phyloP scores from a whole-genome alignment of 371 early-diverging fungal genomes.

The Massospora cicadina region DNA sequence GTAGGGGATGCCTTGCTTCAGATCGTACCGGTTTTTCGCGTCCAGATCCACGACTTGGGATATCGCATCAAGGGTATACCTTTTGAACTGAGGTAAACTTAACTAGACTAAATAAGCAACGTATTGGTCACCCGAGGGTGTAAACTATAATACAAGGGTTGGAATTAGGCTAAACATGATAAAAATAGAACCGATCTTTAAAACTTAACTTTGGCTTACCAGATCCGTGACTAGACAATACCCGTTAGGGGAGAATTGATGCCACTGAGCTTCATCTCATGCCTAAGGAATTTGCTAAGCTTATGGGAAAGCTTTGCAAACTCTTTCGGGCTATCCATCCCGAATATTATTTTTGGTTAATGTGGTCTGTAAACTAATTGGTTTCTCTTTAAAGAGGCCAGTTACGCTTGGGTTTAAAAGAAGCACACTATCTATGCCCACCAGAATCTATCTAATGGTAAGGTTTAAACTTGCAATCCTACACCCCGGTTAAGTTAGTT shows the following conservation, averaged over 20 bases:
- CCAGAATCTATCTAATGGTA: too few species aligned
- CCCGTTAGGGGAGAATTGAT: background rate
- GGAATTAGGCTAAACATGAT: too few species aligned
- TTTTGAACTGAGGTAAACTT: background rate
- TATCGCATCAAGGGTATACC: background rate
- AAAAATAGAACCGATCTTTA: too few species aligned
- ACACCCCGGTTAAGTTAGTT: too few species aligned
- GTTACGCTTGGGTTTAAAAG: too few species aligned
- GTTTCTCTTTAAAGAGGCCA: too few species aligned
- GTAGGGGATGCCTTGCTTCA: background rate
- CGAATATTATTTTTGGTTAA: background rate
- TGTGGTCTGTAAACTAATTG: too few species aligned
- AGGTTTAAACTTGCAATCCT: too few species aligned
- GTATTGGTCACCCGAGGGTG: background rate
- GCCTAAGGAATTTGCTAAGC: background rate
- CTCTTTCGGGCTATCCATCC: background rate
- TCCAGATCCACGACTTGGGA: background rate
- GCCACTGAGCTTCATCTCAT: background rate
- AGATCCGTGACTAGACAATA: background rate
- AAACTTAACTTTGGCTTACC: too few species aligned
- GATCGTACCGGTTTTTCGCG: background rate
- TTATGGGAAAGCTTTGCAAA: background rate
- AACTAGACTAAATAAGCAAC: background rate
- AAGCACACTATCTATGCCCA: too few species aligned
- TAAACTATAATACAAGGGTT: too few species aligned